Base-by-base conservation (phyloP, 2,329 filamentous ascomycete species). In the Pseudogymnoascus sp. region DNA sequence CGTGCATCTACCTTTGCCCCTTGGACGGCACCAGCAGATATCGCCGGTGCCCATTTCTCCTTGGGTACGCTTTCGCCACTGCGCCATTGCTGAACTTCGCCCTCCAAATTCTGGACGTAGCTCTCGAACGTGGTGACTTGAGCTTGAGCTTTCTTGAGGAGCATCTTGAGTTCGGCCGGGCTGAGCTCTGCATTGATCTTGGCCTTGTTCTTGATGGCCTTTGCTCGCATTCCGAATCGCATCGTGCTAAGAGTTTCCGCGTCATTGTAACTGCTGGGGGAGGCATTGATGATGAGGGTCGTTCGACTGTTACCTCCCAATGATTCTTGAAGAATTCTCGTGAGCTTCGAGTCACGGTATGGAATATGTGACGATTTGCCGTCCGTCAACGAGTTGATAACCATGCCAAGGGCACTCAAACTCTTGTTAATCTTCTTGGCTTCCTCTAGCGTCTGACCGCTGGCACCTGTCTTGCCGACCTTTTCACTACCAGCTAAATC, bases 371-470 rank as follows among this genome's bases (percentile, higher is more conserved):
- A 92, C 42, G 92, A 96, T 89, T 96, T 97, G 73, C 92, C 93
- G 74, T 97, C 94, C 2, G 94, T 97, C 70, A 99, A 79, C 61
- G 92, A 86, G 77, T 97, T 97, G 82, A 99, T 99, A 78, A 97
- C 94, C 92, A 97, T 97, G 71, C 94, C 94, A 64, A 99, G 83
- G 62, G 94, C 92, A 78, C 92, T 97, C 80, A 99, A 84, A 82
- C 92, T 97, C 83, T 97, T 97, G 84, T 99, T 99, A 83, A 99
- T 99, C 83, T 99, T 99, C 82, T 97, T 97, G 65, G 94, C 94
- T 75, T 99, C 94, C 76, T 97, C 94, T 44, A 99, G 81, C 4
- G 93, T 97, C 77, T 97, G 94, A 63, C 94, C 94, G 74, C 91
- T 97, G 65, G 94, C 94, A 69, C 94, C 94, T 31, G 94, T 99